Evolutionary conservation across 805 yeast species (phyloP).

Genomic region (Cyberlindnera xishuangbannaensis): DNA sequence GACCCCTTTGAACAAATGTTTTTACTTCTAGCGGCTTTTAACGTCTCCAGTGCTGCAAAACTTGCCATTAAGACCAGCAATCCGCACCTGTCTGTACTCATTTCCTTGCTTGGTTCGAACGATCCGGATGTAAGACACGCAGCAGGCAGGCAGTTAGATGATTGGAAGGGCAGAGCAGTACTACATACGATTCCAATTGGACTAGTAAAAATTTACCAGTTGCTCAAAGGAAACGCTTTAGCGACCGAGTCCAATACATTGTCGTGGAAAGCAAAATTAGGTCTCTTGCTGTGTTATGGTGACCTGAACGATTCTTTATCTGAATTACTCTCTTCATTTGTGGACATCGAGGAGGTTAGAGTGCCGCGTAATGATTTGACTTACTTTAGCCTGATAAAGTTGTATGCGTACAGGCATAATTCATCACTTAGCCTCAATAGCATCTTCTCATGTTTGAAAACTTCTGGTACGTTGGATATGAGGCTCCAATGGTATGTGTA

Average conservation of each 20-base stretch:
- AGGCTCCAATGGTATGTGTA: slow-evolving; percentile 48
- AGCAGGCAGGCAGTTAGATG: slow-evolving; percentile 57
- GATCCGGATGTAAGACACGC: slow-evolving; percentile 48
- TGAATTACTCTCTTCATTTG: slow-evolving; percentile 27
- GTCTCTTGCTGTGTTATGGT: slow-evolving; percentile 60
- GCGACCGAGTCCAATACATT: slow-evolving; percentile 30
- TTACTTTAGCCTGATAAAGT: slow-evolving; percentile 24
- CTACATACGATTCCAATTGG: slow-evolving; percentile 43
- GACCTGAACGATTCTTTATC: slow-evolving; percentile 34
- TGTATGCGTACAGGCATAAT: slow-evolving; percentile 23
- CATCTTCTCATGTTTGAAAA: slow-evolving; percentile 14
- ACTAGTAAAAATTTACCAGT: slow-evolving; percentile 53
- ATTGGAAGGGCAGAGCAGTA: slow-evolving; percentile 51
- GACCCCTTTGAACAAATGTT: slow-evolving; percentile 49
- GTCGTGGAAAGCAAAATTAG: slow-evolving; percentile 63
- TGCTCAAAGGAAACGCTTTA: slow-evolving; percentile 50
- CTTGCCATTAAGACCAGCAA: slow-evolving; percentile 57
- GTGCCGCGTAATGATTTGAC: slow-evolving; percentile 16
- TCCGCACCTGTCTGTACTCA: slow-evolving; percentile 61
- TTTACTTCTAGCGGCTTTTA: slow-evolving; percentile 44
- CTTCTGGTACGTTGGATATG: slow-evolving; percentile 25
- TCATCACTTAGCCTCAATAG: slow-evolving; percentile 13
- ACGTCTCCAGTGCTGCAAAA: slow-evolving; percentile 55
- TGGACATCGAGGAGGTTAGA: slow-evolving; percentile 14
- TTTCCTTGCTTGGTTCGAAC: slow-evolving; percentile 69